Evolutionary conservation across 495 filamentous ascomycete species (phyloP).

Genomic region (Penicillium arizonense): DNA sequence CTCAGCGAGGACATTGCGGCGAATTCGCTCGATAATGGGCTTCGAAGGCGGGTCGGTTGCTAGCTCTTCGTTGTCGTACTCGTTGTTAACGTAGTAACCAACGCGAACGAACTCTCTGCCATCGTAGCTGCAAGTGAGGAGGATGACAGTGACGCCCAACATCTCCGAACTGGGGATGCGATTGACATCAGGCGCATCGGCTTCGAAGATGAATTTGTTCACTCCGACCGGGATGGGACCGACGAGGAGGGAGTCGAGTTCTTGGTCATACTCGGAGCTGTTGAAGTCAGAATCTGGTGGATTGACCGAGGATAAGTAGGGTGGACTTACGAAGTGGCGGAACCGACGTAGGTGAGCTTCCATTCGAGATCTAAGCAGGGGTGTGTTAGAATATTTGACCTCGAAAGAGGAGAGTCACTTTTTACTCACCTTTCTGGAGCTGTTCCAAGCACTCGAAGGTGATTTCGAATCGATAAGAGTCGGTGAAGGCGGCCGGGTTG

Average conservation of each 20-base stretch:
- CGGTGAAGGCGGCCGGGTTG: conserved; percentile 89
- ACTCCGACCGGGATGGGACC: conserved; percentile 94
- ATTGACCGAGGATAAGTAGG: conserved; percentile 11
- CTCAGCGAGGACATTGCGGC: conserved; percentile 88
- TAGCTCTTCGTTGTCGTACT: conserved; percentile 91
- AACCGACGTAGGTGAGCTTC: conserved; percentile 98
- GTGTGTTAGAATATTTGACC: conserved; percentile 4
- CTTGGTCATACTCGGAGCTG: conserved; percentile 94
- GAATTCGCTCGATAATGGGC: conserved; percentile 86
- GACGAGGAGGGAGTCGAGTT: conserved; percentile 93
- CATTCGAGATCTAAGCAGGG: conserved; percentile 81
- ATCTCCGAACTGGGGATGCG: conserved; percentile 93
- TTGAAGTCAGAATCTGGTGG: conserved; percentile 5
- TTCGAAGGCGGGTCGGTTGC: conserved; percentile 84
- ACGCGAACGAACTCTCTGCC: conserved; percentile 96
- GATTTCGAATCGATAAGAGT: conserved; percentile 93
- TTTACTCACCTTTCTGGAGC: conserved; percentile 75
- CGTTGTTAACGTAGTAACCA: conserved; percentile 98
- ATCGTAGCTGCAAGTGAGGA: conserved; percentile 95
- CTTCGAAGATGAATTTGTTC: conserved; percentile 98
- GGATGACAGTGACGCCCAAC: conserved; percentile 93
- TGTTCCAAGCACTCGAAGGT: conserved; percentile 96
- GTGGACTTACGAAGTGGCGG: conserved; percentile 81
- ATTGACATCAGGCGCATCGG: conserved; percentile 82
- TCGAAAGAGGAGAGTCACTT: not conserved